Conservation (phyloP, 2,329 filamentous ascomycete genomes). For the Sporothrix sp. region DNA sequence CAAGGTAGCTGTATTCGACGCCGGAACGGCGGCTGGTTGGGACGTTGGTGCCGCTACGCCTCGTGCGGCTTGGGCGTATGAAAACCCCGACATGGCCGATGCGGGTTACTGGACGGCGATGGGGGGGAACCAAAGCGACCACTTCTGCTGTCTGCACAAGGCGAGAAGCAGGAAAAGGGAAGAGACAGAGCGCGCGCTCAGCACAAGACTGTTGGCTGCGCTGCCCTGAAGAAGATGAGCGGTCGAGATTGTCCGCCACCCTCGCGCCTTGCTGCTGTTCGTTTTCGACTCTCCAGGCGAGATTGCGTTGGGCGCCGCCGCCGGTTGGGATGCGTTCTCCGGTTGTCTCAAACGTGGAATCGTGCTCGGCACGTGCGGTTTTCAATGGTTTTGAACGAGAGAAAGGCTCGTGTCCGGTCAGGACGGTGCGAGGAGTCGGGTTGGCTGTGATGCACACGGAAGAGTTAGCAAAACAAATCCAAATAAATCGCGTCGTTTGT, state of each 20-base stretch:
- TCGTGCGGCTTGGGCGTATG: constrained; percentile 92
- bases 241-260: constrained; percentile 8
- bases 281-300: constrained; percentile 1
- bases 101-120: not conserved
- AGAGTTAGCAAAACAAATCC: not conserved
- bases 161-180: not conserved
- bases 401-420: not conserved
- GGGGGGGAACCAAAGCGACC: not conserved
- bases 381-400: not conserved
- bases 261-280: constrained; percentile 2
- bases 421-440: not conserved
- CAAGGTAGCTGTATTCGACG: constrained; percentile 20
- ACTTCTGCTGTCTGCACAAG: not conserved
- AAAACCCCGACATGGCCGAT: constrained; percentile 56
- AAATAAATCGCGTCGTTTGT: not conserved
- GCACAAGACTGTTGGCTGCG: not conserved
- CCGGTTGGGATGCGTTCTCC: not conserved
- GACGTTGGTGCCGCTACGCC: constrained; percentile 45
- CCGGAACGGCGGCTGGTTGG: constrained; percentile 29
- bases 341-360: not conserved
- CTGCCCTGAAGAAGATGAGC: not conserved
- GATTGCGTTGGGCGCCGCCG: not conserved
- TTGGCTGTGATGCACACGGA: not conserved
- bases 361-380: not conserved
- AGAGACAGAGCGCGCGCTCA: not conserved